phyloP scores from a whole-genome alignment of 352 stramenopile species.

The Globisporangium spinosum region DNA sequence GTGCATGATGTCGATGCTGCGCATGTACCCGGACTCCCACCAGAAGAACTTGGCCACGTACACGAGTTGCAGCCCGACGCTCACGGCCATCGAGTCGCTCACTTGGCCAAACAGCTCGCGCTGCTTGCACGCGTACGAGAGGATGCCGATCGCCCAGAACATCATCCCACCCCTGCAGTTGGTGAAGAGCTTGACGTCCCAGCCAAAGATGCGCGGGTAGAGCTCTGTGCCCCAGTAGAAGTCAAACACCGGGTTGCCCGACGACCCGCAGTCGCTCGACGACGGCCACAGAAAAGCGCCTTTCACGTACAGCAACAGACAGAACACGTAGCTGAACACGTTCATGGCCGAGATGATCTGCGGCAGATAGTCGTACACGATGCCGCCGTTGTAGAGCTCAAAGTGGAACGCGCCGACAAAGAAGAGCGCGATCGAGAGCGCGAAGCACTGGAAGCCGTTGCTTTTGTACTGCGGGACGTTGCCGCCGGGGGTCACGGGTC shows the following conservation, averaged over 20 bases:
- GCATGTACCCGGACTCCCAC: conserved; percentile 96
- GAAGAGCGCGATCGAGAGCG: conserved; percentile 83
- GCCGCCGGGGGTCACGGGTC: conserved; percentile 81
- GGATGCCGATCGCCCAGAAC: conserved; percentile 91
- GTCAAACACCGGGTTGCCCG: conserved; percentile 92
- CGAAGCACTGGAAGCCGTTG: conserved; percentile 92
- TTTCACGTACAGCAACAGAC: conserved; percentile 91
- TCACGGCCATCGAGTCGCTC: conserved; percentile 88
- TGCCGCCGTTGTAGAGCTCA: conserved; percentile 54
- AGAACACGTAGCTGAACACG: conserved; percentile 94
- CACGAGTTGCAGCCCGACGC: conserved; percentile 87
- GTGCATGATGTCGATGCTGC: conserved; percentile 97
- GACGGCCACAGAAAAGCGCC: conserved; percentile 80
- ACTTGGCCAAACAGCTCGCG: conserved; percentile 69
- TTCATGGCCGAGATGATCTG: conserved; percentile 91
- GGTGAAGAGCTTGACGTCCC: conserved; percentile 96
- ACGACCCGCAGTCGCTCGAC: conserved; percentile 90
- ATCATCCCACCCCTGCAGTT: conserved; percentile 97
- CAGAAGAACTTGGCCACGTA: conserved; percentile 98
- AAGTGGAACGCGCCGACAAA: conserved; percentile 45
- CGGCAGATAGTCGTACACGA: conserved; percentile 88
- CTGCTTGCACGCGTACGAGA: conserved; percentile 91
- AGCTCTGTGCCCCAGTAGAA: conserved; percentile 98
- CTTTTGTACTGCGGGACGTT: conserved; percentile 90
- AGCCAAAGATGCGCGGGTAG: conserved; percentile 91